Evolutionary conservation across 306 rosid genomes (phyloP).

Genomic region (Cucumis cinereus): DNA sequence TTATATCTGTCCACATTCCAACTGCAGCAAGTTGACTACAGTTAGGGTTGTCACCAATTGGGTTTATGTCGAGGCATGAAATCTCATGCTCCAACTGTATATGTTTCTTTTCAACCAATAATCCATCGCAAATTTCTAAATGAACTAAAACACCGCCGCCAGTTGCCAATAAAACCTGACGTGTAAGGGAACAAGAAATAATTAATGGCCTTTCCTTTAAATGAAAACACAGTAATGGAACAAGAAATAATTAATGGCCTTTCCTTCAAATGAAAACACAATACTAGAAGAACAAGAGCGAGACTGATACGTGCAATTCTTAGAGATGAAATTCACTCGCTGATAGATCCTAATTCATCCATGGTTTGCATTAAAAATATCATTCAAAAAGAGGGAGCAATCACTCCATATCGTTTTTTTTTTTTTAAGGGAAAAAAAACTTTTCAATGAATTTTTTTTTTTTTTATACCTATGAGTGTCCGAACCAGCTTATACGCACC

Average conservation of each 20-base stretch:
- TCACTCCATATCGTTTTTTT: not conserved
- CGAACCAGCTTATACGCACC: too few relatives aligned
- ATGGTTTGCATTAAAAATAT: not conserved
- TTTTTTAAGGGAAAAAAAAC: too few relatives aligned
- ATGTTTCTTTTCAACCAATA: conserved; percentile 43
- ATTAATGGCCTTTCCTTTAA: not conserved
- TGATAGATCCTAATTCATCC: not conserved
- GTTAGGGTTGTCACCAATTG: conserved; percentile 72
- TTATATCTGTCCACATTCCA: conserved; percentile 99
- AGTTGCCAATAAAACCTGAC: conserved; percentile 92
- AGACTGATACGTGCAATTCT: not conserved
- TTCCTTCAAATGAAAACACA: not conserved
- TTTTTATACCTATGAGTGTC: too few relatives aligned
- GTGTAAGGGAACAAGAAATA: conserved; percentile 15
- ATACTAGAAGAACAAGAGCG: not conserved
- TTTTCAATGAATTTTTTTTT: too few relatives aligned
- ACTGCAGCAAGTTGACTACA: conserved; percentile 85
- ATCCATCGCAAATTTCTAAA: conserved; percentile 81
- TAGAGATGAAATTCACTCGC: not conserved
- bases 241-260: not conserved
- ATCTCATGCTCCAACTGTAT: conserved; percentile 78
- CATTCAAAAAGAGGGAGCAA: not conserved
- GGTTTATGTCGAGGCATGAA: conserved; percentile 93
- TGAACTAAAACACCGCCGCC: conserved; percentile 88
- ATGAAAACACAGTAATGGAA: not conserved